phyloP scores from a whole-genome alignment of 257 asterid genomes.

The Galeopsis tetrahit region DNA sequence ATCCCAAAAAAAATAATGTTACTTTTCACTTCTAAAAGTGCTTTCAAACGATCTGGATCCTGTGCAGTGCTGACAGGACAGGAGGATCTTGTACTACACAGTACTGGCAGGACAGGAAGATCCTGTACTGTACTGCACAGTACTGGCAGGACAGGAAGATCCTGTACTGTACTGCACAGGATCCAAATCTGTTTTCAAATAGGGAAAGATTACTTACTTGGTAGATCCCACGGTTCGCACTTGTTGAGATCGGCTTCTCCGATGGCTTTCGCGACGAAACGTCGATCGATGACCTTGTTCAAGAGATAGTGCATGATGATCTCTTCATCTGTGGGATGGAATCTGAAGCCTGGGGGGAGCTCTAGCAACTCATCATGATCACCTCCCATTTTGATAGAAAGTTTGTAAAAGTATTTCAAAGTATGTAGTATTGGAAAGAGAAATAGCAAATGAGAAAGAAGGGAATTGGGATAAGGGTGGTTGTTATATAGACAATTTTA shows the following conservation, averaged over 20 bases:
- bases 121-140: too few relatives aligned
- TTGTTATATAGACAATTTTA: slow-evolving; percentile 43
- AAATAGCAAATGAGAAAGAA: slow-evolving; percentile 55
- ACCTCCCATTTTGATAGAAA: slow-evolving; percentile 42
- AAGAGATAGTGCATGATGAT: slow-evolving; percentile 67
- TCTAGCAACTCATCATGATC: slow-evolving; percentile 30
- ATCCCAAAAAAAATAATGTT: too few relatives aligned
- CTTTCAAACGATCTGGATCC: too few relatives aligned
- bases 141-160: too few relatives aligned
- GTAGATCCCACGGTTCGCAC: slow-evolving; percentile 96
- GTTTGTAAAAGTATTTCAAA: too few relatives aligned
- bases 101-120: too few relatives aligned
- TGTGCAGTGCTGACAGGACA: too few relatives aligned
- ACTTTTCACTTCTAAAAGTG: too few relatives aligned
- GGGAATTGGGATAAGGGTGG: slow-evolving; percentile 35
- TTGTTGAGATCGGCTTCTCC: slow-evolving; percentile 85
- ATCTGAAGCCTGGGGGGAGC: slow-evolving; percentile 83
- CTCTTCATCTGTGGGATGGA: slow-evolving; percentile 90
- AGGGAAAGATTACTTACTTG: slow-evolving; percentile 49
- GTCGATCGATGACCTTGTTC: slow-evolving; percentile 56
- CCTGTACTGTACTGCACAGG: too few relatives aligned
- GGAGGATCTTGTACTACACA: too few relatives aligned
- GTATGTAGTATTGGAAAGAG: slow-evolving; percentile 14
- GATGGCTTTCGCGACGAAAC: slow-evolving; percentile 62
- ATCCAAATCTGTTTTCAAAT: neutral